phyloP scores from a whole-genome alignment of 768 basidiomycete genomes.

The Hebeloma cylindrosporum region DNA sequence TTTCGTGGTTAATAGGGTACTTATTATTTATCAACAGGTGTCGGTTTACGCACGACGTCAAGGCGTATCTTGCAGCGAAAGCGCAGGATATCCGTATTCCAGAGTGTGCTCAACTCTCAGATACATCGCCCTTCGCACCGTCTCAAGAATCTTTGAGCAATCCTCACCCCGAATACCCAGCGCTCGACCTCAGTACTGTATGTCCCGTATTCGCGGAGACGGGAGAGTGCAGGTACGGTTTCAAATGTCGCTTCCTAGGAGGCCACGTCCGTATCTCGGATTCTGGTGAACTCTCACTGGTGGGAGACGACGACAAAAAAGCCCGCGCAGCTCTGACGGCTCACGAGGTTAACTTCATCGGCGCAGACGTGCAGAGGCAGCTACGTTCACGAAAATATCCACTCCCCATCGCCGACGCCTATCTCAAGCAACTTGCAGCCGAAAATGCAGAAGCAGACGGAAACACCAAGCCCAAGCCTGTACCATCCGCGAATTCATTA shows the following conservation, averaged over 20 bases:
- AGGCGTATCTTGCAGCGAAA: constrained; percentile 75
- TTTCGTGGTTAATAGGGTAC: no score
- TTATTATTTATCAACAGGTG: constrained; percentile 46
- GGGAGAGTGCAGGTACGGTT: constrained; percentile 79
- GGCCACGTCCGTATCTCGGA: constrained; percentile 56
- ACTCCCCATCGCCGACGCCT: constrained; percentile 60
- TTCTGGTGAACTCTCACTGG: constrained; percentile 45
- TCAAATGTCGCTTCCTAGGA: constrained; percentile 89
- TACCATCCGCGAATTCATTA: constrained; percentile 23
- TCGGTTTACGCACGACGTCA: constrained; percentile 76
- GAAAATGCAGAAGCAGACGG: constrained; percentile 30
- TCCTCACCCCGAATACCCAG: constrained; percentile 34
- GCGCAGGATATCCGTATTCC: constrained; percentile 69
- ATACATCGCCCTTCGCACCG: constrained; percentile 52
- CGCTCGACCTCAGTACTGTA: constrained; percentile 44
- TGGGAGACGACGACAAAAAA: constrained; percentile 60
- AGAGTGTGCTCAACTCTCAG: constrained; percentile 39
- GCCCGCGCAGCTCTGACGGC: constrained; percentile 43
- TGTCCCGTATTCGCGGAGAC: constrained; percentile 71
- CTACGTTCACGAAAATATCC: constrained; percentile 75
- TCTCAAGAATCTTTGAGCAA: constrained; percentile 25
- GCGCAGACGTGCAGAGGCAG: constrained; percentile 54
- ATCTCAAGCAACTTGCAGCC: constrained; percentile 52
- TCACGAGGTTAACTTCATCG: constrained; percentile 70
- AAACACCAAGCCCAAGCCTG: constrained; percentile 25